Evolutionary conservation across 768 basidiomycete genomes (phyloP).

Genomic region (Termitomyces titanicus): DNA sequence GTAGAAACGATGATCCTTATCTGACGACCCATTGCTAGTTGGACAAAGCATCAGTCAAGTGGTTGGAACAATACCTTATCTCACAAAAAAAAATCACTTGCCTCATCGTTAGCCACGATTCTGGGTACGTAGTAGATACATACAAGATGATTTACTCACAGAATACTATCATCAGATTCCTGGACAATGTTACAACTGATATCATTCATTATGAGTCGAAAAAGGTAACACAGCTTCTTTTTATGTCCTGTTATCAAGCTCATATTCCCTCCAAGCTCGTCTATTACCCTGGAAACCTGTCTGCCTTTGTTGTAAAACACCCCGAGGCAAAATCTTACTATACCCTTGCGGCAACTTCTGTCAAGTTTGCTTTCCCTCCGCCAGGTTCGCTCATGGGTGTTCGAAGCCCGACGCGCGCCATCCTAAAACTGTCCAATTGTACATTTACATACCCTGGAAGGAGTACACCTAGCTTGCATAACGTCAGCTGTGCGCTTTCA

Average conservation of each 20-base stretch:
- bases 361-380: slow-evolving; percentile 94
- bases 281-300: slow-evolving; percentile 92
- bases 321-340: slow-evolving; percentile 97
- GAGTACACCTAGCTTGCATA: slow-evolving; percentile 70
- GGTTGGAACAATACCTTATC: slow-evolving; percentile 88
- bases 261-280: slow-evolving; percentile 54
- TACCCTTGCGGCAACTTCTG: slow-evolving; percentile 87
- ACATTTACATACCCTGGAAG: slow-evolving; percentile 94
- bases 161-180: slow-evolving; percentile 52
- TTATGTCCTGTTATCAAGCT: background rate
- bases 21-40: slow-evolving; percentile 40
- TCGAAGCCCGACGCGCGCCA: slow-evolving; percentile 91
- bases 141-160: slow-evolving; percentile 8
- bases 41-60: slow-evolving; percentile 80
- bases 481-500: slow-evolving; percentile 92
- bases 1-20: background rate
- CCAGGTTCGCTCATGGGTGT: slow-evolving; percentile 98
- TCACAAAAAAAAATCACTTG: slow-evolving; percentile 83
- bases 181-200: slow-evolving; percentile 94
- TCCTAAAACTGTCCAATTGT: slow-evolving; percentile 87
- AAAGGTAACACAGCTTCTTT: slow-evolving; percentile 46
- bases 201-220: slow-evolving; percentile 97
- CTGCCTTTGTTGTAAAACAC: slow-evolving; percentile 82
- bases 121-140: slow-evolving; percentile 56
- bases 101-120: slow-evolving; percentile 95